Evolutionary conservation across 768 basidiomycete genomes (phyloP), one percentile per base, ranked within the genome.

Genomic region (Suillus clintonianus): DNA sequence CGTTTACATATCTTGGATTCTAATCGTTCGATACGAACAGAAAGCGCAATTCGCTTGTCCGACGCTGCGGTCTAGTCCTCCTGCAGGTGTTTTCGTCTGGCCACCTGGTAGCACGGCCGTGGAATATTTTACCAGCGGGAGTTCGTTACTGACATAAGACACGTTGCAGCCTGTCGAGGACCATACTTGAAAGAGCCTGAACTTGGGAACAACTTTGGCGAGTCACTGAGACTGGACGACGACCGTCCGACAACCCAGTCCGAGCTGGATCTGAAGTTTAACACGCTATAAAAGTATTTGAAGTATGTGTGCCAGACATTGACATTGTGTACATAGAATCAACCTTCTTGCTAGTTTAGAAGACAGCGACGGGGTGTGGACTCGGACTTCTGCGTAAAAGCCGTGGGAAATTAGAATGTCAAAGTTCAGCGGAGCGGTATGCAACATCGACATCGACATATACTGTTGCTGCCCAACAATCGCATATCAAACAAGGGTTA

Each of bases 181-280:
- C 71, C 78, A 76, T 80, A 85, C 91, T 22, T 22, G 43, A 47
- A 22, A 24, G 22, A 24, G 47, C 22, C 90, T 92, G 83, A 98
- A 99, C 79, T 99, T 99, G 39, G 96, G 97, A 0, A 99, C 94
- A 14, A 95, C 95, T 76, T 98, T 96, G n/a, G 98, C 97, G 13
- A 99, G 79, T 98, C n/a, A n/a, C n/a, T n/a, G 96, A 43, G 92
- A 94, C 69, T 91, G 88, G 27, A 98, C 94, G 22, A 99, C 86
- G 62, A 98, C 96, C 13, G 3, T 4, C 5, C 7, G 89, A 88
- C 24, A 98, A 98, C 94, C 97, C 97, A 41, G 15, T 98, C 78
- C 97, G 95, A 30, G 98, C 79, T 79, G 10, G 43, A 22, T 45
- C 99, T 99, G 70, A 99, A 95, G 76, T 99, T 97, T 9, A 99